phyloP scores from a whole-genome alignment of 2,329 filamentous ascomycete species.

The Fusarium hainanense region DNA sequence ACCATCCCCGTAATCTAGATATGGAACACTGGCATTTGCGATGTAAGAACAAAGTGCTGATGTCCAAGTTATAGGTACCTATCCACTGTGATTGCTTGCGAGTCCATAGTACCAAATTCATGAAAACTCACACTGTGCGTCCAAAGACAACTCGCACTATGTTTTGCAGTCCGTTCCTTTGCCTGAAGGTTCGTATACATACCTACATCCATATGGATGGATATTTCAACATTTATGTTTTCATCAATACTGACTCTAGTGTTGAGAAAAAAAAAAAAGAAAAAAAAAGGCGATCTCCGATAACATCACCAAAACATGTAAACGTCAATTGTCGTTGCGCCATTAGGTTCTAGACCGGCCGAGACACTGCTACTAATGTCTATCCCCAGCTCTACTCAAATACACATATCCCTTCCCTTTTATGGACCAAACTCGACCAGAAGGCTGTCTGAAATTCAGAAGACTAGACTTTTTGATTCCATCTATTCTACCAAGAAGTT shows the following conservation, averaged over 20 bases:
- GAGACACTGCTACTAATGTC: conserved; percentile 42
- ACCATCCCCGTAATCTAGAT: conserved; percentile 8
- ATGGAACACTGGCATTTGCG: not conserved
- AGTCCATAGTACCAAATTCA: not conserved
- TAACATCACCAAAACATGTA: conserved; percentile 26
- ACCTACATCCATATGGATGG: not conserved
- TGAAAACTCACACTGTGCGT: conserved; percentile 10
- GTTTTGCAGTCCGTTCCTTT: not conserved
- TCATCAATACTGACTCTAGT: not conserved
- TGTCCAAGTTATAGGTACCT: conserved; percentile 22
- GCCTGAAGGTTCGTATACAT: not conserved
- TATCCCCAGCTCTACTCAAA: conserved; percentile 34
- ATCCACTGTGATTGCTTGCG: not conserved
- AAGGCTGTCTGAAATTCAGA: conserved; percentile 33
- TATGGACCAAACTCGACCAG: conserved; percentile 33
- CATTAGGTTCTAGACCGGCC: conserved; percentile 46
- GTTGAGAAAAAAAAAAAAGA: not conserved
- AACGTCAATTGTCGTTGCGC: conserved; percentile 46
- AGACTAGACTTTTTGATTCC: conserved; percentile 34
- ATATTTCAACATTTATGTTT: not conserved
- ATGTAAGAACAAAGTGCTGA: conserved; percentile 1
- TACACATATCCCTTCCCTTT: conserved; percentile 42
- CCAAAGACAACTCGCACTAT: not conserved
- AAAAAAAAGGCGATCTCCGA: not conserved
- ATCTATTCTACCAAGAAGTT: conserved; percentile 79